Evolutionary conservation across 352 stramenopile genomes (phyloP).

Genomic region (Globisporangium uncinulatum): DNA sequence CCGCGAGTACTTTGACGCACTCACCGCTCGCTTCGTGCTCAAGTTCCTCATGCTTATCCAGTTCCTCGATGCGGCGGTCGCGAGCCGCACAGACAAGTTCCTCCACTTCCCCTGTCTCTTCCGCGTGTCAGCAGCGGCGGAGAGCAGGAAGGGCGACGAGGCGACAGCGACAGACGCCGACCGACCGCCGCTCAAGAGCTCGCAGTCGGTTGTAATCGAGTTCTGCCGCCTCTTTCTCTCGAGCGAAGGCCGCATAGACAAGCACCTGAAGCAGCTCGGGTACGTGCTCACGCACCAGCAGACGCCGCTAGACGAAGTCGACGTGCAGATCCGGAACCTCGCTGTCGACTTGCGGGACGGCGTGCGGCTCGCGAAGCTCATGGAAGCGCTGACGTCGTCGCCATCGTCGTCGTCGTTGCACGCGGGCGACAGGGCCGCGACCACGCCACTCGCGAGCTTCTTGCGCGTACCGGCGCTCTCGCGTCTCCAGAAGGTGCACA

Average conservation of each 20-base stretch:
- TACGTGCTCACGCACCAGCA: conserved; percentile 90
- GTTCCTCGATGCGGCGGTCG: conserved; percentile 89
- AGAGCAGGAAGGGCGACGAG: conserved; percentile 4
- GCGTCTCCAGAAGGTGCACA: conserved; percentile 96
- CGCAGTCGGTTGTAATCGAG: conserved; percentile 85
- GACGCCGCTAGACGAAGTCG: conserved; percentile 91
- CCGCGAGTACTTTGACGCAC: conserved; percentile 73
- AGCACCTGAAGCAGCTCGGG: conserved; percentile 86
- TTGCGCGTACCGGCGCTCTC: conserved; percentile 93
- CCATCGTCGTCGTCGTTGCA: conserved; percentile 1
- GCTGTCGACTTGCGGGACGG: conserved; percentile 96
- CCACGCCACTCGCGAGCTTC: conserved; percentile 51
- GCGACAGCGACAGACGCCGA: conserved; percentile 13
- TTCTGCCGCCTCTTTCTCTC: conserved; percentile 92
- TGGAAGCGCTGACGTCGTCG: conserved; percentile 83
- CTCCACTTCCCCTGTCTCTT: conserved; percentile 89
- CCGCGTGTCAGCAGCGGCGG: conserved; percentile 25
- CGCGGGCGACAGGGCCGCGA: conserved; percentile 8
- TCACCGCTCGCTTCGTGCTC: conserved; percentile 86
- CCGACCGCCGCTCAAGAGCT: conserved; percentile 83
- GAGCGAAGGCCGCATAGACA: conserved; percentile 93
- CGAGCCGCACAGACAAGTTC: conserved; percentile 68
- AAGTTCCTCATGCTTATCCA: conserved; percentile 92
- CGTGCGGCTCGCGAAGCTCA: conserved; percentile 88
- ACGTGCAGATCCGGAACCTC: conserved; percentile 90